Evolutionary conservation across 306 rosid species (phyloP), one percentile per base, ranked within the genome.

Genomic region (Hippophae rhamnoides): DNA sequence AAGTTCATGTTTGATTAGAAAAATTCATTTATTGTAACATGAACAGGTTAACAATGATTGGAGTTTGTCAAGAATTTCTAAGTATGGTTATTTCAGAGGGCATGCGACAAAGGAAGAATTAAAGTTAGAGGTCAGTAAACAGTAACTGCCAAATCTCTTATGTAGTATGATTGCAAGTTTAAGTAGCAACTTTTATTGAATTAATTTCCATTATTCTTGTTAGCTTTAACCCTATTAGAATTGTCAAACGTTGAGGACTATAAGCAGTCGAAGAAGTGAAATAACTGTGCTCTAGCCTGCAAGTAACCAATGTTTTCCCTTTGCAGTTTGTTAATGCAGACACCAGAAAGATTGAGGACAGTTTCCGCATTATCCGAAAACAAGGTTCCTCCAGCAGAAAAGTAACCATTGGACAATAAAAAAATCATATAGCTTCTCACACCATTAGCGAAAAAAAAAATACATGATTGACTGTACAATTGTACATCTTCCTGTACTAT

Each of bases 31-130:
- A 52, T 45, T 6, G 50, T 52, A 26, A 61, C 48, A 3, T 13
- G 3, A 13, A 23, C 70, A 82, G 85, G 81, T 11, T 14, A 18
- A 41, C 6, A 52, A 74, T 12, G 69, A 59, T n/a, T 87, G 96
- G 96, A 90, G 95, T 53, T 62, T 86, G 55, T 59, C 63, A 56
- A 83, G 84, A 73, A 67, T 70, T 69, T 56, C 87, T 0, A 61
- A 81, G 72, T 89, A 59, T 59, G 95, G 97, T 54, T 89, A 83
- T 72, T 26, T 81, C 11, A 78, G 89, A 75, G 95, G 61, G 9
- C 82, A 79, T 57, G 85, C 92, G 52, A 83, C 89, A 40, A 77
- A 27, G 66, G 64, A 65, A 47, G 76, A 79, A 52, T 50, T 89
- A 45, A 76, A 69, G 42, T 71, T 86, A 45, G 89, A 86, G 90